Evolutionary conservation across 2,329 filamentous ascomycete species (phyloP), one percentile per base, ranked within the genome.

Genomic region (Didymellaceae sp.): DNA sequence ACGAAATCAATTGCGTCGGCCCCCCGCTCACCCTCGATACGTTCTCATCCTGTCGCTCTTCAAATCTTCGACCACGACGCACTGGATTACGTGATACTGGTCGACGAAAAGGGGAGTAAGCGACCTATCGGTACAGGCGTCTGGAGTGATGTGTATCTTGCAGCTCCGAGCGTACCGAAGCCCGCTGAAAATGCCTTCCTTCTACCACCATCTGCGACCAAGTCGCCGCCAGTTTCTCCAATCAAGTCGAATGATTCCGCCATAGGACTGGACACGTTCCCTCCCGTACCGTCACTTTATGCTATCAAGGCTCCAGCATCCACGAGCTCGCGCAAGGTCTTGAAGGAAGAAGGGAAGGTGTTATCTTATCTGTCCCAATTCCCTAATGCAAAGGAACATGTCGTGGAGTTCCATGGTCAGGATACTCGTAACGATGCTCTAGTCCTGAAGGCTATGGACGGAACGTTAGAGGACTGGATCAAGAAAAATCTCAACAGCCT

Each of bases 101-200:
- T 40, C 9, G 57, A 65, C 32, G 55, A 58, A 4, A 57, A 66
- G 10, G 61, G 59, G 4, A 58, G 57, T 16, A 69, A 63, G 48
- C 67, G 58, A 28, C 58, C 56, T 3, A 63, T 74, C 10, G 71
- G 71, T 13, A 59, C 58, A 13, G 71, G 71, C 9, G 55, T 64
- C 13, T 74, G 71, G 71, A 73, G 70, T 47, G 63, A 72, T 56
- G 71, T 74, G 1, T 73, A 70, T 51, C 58, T 70, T 6, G 71
- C 68, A 6, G 59, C n/a, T 8, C 68, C 62, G 16, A 57, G 47
- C 30, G 39, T 61, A 7, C 59, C 64, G 1, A 56, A 59, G 22
- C 37, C 45, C 1, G n/a, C 30, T 18, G 35, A 55, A 17, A 50
- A 53, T 31, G 26, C 38, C 9, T 24, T 43, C 10, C 40, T 39